Evolutionary conservation across 2,329 filamentous ascomycete species (phyloP).

Genomic region (Helicocarpus griseus): DNA sequence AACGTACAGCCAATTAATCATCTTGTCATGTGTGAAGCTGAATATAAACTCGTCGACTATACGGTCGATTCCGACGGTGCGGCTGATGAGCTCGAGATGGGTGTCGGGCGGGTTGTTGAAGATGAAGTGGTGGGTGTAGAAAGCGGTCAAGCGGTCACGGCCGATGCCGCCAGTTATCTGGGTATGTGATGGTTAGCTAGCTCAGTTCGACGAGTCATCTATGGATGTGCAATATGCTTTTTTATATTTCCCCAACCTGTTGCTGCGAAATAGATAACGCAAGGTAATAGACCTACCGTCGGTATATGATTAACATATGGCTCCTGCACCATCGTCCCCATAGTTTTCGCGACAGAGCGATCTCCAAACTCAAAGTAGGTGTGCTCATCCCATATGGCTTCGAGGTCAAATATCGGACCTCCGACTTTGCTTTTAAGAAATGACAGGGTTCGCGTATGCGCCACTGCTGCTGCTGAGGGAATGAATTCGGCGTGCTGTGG

Average conservation of each 20-base stretch:
- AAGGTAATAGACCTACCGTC: slow-evolving; percentile 45
- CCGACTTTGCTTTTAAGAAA: slow-evolving; percentile 55
- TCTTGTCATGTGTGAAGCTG: slow-evolving; percentile 46
- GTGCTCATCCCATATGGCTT: slow-evolving; percentile 71
- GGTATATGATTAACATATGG: slow-evolving; percentile 21
- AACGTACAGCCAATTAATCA: slow-evolving; percentile 51
- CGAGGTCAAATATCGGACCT: slow-evolving; percentile 64
- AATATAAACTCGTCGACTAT: slow-evolving; percentile 52
- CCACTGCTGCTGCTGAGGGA: slow-evolving; percentile 46
- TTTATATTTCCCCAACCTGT: not conserved
- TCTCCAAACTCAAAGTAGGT: slow-evolving; percentile 61
- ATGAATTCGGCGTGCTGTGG: slow-evolving; percentile 45
- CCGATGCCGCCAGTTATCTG: slow-evolving; percentile 60
- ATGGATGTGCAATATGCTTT: too few relatives aligned
- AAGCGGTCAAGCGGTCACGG: slow-evolving; percentile 50
- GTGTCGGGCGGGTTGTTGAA: slow-evolving; percentile 62
- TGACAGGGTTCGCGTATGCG: slow-evolving; percentile 55
- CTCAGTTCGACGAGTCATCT: not conserved
- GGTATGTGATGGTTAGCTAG: not conserved
- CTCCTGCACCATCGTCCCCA: slow-evolving; percentile 19
- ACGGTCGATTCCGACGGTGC: slow-evolving; percentile 48
- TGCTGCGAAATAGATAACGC: too few relatives aligned
- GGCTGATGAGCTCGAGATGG: slow-evolving; percentile 50
- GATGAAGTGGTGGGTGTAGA: slow-evolving; percentile 67
- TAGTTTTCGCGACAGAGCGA: slow-evolving; percentile 50